Conservation (phyloP, 306 rosid genomes). For the Prunus salicina region DNA sequence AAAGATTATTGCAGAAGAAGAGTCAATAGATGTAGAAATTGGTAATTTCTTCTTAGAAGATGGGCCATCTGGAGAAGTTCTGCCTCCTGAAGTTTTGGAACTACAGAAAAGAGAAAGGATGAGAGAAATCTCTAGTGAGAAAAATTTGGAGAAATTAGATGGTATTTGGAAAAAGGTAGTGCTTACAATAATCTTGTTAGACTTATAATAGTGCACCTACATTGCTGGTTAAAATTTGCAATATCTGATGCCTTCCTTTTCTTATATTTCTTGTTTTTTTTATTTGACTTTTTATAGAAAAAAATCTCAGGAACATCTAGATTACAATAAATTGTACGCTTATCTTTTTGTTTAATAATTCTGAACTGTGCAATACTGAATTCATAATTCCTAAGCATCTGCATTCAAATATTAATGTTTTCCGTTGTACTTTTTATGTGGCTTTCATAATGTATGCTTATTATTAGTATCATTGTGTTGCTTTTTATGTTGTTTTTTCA, state of each 20-base stretch:
- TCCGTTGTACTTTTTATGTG: background rate
- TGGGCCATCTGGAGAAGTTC: constrained; percentile 38
- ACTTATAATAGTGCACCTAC: background rate
- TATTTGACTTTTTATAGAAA: background rate
- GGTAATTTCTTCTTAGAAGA: constrained; percentile 81
- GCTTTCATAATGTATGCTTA: background rate
- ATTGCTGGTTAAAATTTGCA: background rate
- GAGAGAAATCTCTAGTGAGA: constrained; percentile 54
- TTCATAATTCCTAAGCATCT: background rate
- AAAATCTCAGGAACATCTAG: background rate
- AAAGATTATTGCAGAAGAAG: constrained; percentile 49
- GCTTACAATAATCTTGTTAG: constrained; percentile 1
- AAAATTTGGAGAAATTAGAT: constrained; percentile 74
- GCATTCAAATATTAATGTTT: background rate
- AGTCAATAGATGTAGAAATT: constrained; percentile 61
- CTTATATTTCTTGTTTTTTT: background rate
- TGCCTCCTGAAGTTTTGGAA: constrained; percentile 51
- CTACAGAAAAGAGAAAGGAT: constrained; percentile 61
- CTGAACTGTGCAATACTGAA: background rate
- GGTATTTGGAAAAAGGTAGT: constrained; percentile 93
- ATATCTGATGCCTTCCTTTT: background rate
- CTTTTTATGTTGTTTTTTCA: background rate
- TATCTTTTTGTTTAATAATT: background rate
- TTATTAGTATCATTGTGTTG: no score
- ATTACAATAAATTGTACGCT: background rate